Conservation (phyloP, 192 early-diverging fungal species). For the Coemansia sp. region DNA sequence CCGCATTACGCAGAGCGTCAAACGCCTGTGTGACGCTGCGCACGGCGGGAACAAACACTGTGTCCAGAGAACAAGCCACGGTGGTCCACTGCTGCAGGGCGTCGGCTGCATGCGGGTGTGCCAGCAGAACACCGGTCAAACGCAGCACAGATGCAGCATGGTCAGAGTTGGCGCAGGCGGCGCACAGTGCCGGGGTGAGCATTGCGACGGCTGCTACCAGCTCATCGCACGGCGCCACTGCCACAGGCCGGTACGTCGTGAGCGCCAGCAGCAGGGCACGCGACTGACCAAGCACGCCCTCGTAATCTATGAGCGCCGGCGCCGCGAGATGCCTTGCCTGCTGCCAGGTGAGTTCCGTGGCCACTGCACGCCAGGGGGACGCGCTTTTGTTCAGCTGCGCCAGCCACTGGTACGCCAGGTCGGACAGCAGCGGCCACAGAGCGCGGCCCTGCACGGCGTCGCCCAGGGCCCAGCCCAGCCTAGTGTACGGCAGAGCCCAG, state of each 20-base stretch:
- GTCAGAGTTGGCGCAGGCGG: not conserved
- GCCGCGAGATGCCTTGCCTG: slow-evolving; percentile 8
- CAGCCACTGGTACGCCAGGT: slow-evolving; percentile 26
- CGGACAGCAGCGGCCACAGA: slow-evolving; percentile 26
- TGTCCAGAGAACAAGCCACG: not conserved
- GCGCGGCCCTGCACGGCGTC: not conserved
- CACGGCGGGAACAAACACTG: not conserved
- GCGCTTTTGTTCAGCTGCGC: not conserved
- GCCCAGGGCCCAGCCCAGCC: slow-evolving; percentile 34
- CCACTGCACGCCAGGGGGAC: slow-evolving; percentile 23
- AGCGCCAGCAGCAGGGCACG: slow-evolving; percentile 20
- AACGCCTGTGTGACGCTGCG: not conserved
- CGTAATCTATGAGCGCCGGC: slow-evolving; percentile 14
- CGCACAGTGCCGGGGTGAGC: slow-evolving; percentile 1
- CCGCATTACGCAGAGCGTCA: not conserved
- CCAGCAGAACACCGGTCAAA: slow-evolving; percentile 2
- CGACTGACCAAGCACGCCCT: slow-evolving; percentile 1
- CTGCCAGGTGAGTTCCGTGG: slow-evolving; percentile 32
- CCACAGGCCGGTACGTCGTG: slow-evolving; percentile 9
- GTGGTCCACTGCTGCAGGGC: not conserved
- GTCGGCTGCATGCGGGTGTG: not conserved
- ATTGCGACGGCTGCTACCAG: slow-evolving; percentile 6
- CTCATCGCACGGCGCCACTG: not conserved
- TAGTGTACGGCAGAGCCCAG: slow-evolving; percentile 33
- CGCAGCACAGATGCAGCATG: not conserved